phyloP scores from a whole-genome alignment of 495 filamentous ascomycete species.

The Beverwykella pulmonaria region DNA sequence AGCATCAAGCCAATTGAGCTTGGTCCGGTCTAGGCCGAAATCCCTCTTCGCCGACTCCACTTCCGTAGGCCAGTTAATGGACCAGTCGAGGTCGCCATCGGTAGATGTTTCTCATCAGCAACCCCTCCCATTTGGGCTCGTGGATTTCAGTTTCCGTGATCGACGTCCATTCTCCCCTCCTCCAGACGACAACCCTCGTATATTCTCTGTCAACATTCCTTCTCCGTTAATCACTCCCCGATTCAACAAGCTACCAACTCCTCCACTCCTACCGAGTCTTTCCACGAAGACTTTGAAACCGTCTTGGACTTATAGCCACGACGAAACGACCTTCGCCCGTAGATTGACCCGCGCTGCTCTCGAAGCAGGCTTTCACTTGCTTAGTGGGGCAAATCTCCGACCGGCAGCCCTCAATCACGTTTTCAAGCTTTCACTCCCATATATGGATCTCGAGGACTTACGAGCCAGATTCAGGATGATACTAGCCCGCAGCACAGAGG shows the following conservation, averaged over 20 bases:
- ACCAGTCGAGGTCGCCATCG: constrained; percentile 7
- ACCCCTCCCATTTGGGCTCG: constrained; percentile 31
- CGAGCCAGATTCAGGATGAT: constrained; percentile 50
- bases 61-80: constrained; percentile 15
- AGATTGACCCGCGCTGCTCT: constrained; percentile 67
- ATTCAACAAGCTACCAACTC: constrained; percentile 13
- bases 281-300: constrained; percentile 25
- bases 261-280: constrained; percentile 13
- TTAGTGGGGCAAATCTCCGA: constrained; percentile 58
- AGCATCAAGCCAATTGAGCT: neutral
- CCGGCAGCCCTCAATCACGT: constrained; percentile 55
- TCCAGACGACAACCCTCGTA: neutral
- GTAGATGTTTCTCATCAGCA: neutral
- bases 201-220: constrained; percentile 8
- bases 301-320: constrained; percentile 55
- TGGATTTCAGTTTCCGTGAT: constrained; percentile 13
- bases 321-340: constrained; percentile 72
- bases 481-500: constrained; percentile 48
- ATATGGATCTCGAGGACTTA: constrained; percentile 57
- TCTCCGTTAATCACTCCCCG: constrained; percentile 21
- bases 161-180: neutral
- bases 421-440: constrained; percentile 67
- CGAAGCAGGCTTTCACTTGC: constrained; percentile 65
- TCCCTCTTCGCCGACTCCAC: neutral
- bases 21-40: neutral